These are phyloP conservation scores for Suillus bovinus DNA, from an alignment of 768 basidiomycete genomes.

Conservation along the genomic window DNA sequence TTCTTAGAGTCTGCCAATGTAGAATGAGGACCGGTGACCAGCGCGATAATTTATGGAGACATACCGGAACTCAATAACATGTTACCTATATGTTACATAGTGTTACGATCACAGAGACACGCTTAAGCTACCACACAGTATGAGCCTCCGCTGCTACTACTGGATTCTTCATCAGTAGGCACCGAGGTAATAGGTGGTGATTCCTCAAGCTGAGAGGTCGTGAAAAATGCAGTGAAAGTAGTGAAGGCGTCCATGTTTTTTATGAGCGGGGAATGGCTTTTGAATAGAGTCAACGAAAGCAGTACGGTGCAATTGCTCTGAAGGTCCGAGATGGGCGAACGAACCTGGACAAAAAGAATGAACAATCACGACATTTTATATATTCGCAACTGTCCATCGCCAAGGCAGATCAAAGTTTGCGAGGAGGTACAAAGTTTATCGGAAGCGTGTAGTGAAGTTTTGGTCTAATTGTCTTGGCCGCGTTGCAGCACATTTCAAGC, in stretches of 20 bases:
- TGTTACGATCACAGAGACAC: not conserved
- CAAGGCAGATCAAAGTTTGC: not conserved
- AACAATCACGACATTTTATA: constrained; percentile 5
- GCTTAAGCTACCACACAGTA: constrained; percentile 12
- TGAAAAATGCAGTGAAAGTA: constrained; percentile 4
- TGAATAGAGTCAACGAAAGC: not conserved
- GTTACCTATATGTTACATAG: constrained; percentile 1
- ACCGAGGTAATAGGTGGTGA: constrained; percentile 4
- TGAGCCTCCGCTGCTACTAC: constrained; percentile 8
- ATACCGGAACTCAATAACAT: not conserved
- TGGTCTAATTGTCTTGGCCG: not conserved
- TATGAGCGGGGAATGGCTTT: not conserved
- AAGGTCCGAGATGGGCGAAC: constrained; percentile 8
- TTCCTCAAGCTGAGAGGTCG: constrained; percentile 8
- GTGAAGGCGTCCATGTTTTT: constrained; percentile 13
- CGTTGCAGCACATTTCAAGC: not conserved
- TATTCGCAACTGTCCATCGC: not conserved
- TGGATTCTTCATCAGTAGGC: constrained; percentile 10
- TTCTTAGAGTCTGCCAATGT: constrained; percentile 3
- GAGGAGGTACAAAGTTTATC: not conserved
- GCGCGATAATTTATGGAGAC: not conserved
- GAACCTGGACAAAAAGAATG: not conserved
- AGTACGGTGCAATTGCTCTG: constrained; percentile 7
- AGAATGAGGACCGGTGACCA: not conserved
- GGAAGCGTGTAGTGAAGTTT: not conserved